These are phyloP conservation scores for Cubamyces sp. DNA, from an alignment of 768 basidiomycete species.

Conservation along the genomic window DNA sequence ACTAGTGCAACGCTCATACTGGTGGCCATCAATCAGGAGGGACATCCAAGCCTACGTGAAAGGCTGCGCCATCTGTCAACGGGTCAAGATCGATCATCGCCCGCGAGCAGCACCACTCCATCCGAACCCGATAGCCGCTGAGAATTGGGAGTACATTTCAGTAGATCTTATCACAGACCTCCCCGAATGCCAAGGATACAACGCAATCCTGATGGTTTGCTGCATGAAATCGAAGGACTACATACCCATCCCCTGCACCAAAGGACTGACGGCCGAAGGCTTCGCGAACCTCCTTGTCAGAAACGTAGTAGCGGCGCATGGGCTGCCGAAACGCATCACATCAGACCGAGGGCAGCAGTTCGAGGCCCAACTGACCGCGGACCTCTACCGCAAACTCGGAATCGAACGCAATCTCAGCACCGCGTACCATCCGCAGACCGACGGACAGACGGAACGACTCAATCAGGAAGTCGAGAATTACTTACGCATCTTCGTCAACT, in stretches of 20 bases:
- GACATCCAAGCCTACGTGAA: conserved; percentile 31
- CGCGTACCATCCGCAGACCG: conserved; percentile 48
- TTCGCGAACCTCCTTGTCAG: conserved; percentile 23
- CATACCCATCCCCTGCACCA: conserved; percentile 33
- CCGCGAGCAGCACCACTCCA: conserved; percentile 17
- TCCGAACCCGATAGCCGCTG: conserved; percentile 22
- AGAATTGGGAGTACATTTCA: conserved; percentile 13
- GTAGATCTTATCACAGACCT: conserved; percentile 14
- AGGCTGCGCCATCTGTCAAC: conserved; percentile 35
- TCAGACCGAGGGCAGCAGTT: conserved; percentile 33
- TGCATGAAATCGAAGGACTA: conserved; percentile 31
- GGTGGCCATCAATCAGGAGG: conserved; percentile 34
- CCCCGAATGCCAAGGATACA: conserved; percentile 23
- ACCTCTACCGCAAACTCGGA: conserved; percentile 35
- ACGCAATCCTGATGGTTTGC: conserved; percentile 27
- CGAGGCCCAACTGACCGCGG: conserved; percentile 36
- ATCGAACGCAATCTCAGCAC: conserved; percentile 42
- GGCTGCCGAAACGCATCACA: conserved; percentile 15
- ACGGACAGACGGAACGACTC: conserved; percentile 45
- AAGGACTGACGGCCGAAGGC: conserved; percentile 28
- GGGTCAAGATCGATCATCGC: conserved; percentile 29
- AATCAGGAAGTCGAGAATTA: conserved; percentile 47
- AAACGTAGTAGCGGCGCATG: conserved; percentile 21
- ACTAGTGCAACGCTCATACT: conserved; percentile 31
- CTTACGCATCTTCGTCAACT: conserved; percentile 39